Evolutionary conservation across 805 yeast genomes (phyloP).

Genomic region (Yarrowia sp.): DNA sequence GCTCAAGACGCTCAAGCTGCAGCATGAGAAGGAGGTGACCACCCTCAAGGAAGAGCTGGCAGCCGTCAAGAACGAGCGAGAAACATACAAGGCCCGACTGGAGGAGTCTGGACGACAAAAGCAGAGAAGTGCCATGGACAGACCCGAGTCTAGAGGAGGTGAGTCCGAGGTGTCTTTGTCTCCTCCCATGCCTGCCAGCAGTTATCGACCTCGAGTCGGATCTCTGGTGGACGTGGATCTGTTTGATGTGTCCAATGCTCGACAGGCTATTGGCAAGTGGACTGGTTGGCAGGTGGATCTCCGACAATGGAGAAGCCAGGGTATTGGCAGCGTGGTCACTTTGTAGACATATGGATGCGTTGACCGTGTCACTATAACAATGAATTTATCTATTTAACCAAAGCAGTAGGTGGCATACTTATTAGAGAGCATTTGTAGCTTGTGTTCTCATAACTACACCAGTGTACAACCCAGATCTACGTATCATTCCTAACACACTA

Average conservation of each 20-base stretch:
- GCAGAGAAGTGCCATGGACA: constrained; percentile 29
- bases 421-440: background rate
- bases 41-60: constrained; percentile 24
- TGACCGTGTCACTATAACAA: background rate
- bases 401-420: background rate
- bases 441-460: no score
- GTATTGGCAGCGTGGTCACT: constrained; percentile 61
- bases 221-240: constrained; percentile 41
- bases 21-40: constrained; percentile 25
- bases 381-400: background rate
- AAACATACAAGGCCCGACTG: constrained; percentile 26
- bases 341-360: constrained; percentile 25
- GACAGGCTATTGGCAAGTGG: constrained; percentile 65
- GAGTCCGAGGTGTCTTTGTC: constrained; percentile 34
- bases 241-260: constrained; percentile 44
- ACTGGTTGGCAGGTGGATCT: constrained; percentile 84
- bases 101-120: constrained; percentile 32
- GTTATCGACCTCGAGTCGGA: constrained; percentile 29
- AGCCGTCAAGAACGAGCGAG: constrained; percentile 28
- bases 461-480: no score
- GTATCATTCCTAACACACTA: no score
- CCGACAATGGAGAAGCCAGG: constrained; percentile 74
- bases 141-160: constrained; percentile 24
- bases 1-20: constrained; percentile 34
- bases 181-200: constrained; percentile 29